phyloP scores from a whole-genome alignment of 169 alveolate species.

The Cryptosporidium ubiquitum region DNA sequence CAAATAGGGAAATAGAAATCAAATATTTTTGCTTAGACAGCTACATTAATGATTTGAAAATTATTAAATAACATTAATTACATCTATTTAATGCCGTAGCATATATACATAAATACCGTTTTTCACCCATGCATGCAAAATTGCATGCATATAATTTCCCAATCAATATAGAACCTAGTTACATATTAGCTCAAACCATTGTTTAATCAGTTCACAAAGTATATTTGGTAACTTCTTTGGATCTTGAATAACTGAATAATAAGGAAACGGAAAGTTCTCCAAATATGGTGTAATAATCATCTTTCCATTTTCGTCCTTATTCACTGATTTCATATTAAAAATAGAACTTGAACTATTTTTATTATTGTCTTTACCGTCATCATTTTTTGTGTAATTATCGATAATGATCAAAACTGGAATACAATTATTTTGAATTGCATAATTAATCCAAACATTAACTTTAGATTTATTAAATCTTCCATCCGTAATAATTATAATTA shows the following conservation, averaged over 20 bases:
- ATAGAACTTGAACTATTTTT: conserved; percentile 81
- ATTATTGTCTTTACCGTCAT: conserved; percentile 75
- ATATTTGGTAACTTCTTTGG: conserved; percentile 83
- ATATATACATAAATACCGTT: background rate
- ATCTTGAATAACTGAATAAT: conserved; percentile 93
- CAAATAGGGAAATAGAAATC: background rate
- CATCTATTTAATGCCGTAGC: background rate
- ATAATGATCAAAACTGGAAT: conserved; percentile 90
- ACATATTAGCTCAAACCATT: conserved; percentile 77
- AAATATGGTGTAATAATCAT: conserved; percentile 90
- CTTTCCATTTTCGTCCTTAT: conserved; percentile 86
- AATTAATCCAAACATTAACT: conserved; percentile 87
- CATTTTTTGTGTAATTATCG: conserved; percentile 84
- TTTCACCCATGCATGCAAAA: background rate
- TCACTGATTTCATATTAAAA: conserved; percentile 84
- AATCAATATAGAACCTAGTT: background rate
- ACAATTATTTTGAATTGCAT: conserved; percentile 87
- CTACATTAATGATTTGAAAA: background rate
- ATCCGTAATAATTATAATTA: conserved; percentile 94
- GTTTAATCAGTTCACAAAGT: conserved; percentile 87
- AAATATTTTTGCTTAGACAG: background rate
- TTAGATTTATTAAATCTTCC: conserved; percentile 96
- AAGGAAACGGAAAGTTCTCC: conserved; percentile 96
- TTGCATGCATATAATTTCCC: background rate
- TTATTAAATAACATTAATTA: conserved; percentile 5